Evolutionary conservation across 495 filamentous ascomycete genomes (phyloP).

Genomic region (Polyplosphaeria fusca): DNA sequence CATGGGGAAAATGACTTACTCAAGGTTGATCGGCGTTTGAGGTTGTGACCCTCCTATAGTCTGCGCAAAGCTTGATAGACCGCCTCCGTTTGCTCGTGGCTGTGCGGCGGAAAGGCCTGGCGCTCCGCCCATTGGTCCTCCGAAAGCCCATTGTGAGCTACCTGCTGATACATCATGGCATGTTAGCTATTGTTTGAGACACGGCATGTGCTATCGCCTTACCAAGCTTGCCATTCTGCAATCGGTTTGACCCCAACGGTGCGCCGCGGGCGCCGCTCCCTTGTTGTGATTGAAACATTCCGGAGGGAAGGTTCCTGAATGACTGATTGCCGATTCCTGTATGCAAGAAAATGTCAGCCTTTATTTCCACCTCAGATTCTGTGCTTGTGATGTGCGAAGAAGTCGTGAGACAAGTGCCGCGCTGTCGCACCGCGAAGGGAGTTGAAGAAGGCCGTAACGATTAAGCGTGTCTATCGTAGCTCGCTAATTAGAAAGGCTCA

Average conservation of each 20-base stretch:
- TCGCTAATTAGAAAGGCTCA: no score
- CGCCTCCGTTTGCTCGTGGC: constrained; percentile 57
- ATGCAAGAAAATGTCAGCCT: no score
- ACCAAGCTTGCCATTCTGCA: constrained; percentile 39
- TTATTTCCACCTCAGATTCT: no score
- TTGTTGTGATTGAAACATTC: constrained; percentile 36
- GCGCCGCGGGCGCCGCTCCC: constrained; percentile 20
- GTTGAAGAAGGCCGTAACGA: no score
- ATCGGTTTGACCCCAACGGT: constrained; percentile 26
- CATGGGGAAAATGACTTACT: constrained; percentile 59
- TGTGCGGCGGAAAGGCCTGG: constrained; percentile 57
- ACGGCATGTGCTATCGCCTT: not conserved
- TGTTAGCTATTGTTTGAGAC: constrained; percentile 6
- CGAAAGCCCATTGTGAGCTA: constrained; percentile 32
- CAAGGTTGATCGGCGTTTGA: constrained; percentile 69
- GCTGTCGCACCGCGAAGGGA: no score
- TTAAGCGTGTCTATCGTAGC: no score
- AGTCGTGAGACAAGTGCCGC: no score
- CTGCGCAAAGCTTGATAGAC: constrained; percentile 74
- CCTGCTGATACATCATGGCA: constrained; percentile 7
- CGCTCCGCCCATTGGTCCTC: constrained; percentile 65
- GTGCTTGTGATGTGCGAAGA: no score
- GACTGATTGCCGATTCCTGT: constrained; percentile 24
- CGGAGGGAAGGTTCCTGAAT: constrained; percentile 24
- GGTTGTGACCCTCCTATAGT: constrained; percentile 75